A percentile compares a stretch with the other conserved stretches of the same genome.
These are phyloP conservation scores for Diospyros lotus DNA, from an alignment of 148 eudicot genomes.

Conservation along the genomic window DNA sequence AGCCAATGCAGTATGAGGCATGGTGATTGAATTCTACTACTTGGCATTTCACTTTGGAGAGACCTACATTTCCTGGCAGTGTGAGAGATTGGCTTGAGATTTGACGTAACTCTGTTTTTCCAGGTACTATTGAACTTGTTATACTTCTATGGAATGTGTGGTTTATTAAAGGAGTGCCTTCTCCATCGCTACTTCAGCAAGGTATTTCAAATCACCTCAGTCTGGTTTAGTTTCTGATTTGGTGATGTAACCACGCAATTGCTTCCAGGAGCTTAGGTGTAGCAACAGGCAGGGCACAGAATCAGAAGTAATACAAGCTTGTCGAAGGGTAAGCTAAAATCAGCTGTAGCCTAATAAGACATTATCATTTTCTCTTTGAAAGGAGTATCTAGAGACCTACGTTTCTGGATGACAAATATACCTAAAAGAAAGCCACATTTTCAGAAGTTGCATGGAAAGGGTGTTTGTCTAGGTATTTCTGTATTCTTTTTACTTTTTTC, in stretches of 20 bases:
- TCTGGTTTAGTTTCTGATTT: background rate
- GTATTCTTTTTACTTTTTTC: background rate
- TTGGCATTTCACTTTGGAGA: background rate
- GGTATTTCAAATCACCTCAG: slow-evolving; percentile 13
- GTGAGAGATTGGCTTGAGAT: background rate
- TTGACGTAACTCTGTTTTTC: background rate
- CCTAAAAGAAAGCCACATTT: background rate
- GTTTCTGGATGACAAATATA: background rate
- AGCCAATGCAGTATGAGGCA: background rate
- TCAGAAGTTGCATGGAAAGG: background rate
- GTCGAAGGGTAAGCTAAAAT: slow-evolving; percentile 19
- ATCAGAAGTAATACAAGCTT: slow-evolving; percentile 16
- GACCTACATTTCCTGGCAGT: background rate
- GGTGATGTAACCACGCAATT: background rate
- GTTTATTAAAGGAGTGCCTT: slow-evolving; percentile 16
- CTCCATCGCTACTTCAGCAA: slow-evolving; percentile 19
- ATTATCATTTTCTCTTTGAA: background rate
- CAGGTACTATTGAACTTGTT: slow-evolving; percentile 17
- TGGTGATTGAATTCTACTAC: background rate
- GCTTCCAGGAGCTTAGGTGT: slow-evolving; percentile 17
- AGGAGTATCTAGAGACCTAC: background rate
- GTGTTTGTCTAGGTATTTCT: background rate
- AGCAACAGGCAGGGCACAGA: slow-evolving; percentile 12
- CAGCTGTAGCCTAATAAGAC: background rate
- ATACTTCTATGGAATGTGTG: slow-evolving; percentile 18